Evolutionary conservation across 108 stramenopile genomes (phyloP), one percentile per base, ranked within the genome.

Genomic region (Skeletonema tropicum): DNA sequence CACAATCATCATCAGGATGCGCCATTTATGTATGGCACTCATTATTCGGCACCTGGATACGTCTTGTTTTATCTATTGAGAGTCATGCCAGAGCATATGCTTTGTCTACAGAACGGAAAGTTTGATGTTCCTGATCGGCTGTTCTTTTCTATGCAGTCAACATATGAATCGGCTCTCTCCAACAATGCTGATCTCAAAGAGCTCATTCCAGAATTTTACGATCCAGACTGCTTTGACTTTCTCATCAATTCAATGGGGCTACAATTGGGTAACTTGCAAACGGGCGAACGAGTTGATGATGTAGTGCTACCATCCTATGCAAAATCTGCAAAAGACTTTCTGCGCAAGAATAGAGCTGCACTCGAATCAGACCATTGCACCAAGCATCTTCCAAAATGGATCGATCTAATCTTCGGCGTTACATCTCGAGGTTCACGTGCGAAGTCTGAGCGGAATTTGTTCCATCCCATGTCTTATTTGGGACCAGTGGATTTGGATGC

Each of bases 121-220:
- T 99, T 98, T 74, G 99, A 99, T 85, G 85, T 94, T 6, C 90
- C 99, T 3, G 99, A 99, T 83, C 91, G 99, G 19, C 32, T 97
- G 75, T 99, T 99, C 80, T 84, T 87, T 70, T 85, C 83, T 70
- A 79, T 99, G 19, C 64, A 76, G 29, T 69, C 86, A 7, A 92
- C 92, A 23, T 98, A 89, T 83, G 74, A 86, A 3, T 95, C 93
- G 17, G 82, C 92, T 57, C 73, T 97, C 15, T 78, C 82, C 46
- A 98, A 98, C 73, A 92, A 94, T 60, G 97, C 97, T 11, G 99
- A 99, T 76, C 86, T 99, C 25, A 99, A 99, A 86, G 99, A 99
- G 70, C 89, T 98, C 30, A 97, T 97, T 65, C 97, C 97, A 33
- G 96, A 99, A 79, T 98, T 99, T 74, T 98, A 89, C 68, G 88